Percentiles rank a stretch among this genome's conserved stretches.
Conservation (phyloP, 2,329 filamentous ascomycete genomes). For the Golovinomyces cichoracearum region DNA sequence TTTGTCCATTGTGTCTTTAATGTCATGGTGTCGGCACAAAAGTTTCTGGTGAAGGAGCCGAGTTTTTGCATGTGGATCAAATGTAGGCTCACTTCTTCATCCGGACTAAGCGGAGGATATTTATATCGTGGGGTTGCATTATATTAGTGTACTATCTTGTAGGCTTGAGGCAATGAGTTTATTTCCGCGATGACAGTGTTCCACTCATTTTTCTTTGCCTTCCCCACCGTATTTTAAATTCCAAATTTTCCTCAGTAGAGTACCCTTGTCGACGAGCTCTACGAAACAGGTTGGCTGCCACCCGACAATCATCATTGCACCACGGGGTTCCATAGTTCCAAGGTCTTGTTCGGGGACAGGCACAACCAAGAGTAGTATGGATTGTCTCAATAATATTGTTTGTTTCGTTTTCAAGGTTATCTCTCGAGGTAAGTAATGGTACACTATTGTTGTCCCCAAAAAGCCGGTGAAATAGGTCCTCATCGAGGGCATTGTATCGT, state of each 20-base stretch:
- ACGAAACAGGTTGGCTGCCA: not conserved
- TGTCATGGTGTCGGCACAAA: not conserved
- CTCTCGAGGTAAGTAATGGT: not conserved
- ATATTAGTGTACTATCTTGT: not conserved
- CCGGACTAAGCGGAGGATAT: not conserved
- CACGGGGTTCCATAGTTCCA: not conserved
- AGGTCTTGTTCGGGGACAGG: not conserved
- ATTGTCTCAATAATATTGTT: not conserved
- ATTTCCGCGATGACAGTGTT: not conserved
- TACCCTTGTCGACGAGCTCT: not conserved
- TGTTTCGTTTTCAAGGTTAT: not conserved
- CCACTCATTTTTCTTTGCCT: not conserved
- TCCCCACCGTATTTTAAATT: not conserved
- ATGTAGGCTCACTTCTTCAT: not conserved
- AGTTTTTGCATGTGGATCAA: not conserved
- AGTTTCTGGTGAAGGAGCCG: not conserved
- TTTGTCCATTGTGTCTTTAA: not conserved
- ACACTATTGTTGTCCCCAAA: not conserved
- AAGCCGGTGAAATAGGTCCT: not conserved
- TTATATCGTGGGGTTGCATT: not conserved
- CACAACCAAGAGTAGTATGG: not conserved
- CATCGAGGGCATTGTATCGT: too few species aligned
- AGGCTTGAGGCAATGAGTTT: not conserved
- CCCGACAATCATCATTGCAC: constrained; percentile 1
- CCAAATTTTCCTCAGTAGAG: not conserved